Conservation (phyloP, 192 early-diverging fungal species). For the Backusella westeae region DNA sequence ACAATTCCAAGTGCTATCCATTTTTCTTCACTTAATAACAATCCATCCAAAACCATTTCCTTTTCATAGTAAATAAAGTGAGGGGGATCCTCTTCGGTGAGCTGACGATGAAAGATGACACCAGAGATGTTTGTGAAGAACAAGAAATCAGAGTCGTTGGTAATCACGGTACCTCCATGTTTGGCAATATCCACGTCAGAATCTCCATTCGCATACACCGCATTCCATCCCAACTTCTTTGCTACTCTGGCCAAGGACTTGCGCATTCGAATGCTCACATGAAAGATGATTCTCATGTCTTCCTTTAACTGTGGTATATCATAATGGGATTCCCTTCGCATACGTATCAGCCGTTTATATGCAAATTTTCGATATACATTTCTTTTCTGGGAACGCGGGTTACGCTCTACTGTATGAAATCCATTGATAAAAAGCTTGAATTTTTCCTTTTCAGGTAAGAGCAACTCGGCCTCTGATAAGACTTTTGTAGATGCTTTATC, state of each 20-base stretch:
- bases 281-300: not conserved
- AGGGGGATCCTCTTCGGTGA: not conserved
- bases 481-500: not conserved
- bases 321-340: not conserved
- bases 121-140: not conserved
- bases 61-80: not conserved
- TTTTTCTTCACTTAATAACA: not conserved
- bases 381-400: not conserved
- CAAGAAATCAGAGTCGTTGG: not conserved
- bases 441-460: not conserved
- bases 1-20: not conserved
- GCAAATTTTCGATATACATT: not conserved
- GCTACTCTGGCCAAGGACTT: not conserved
- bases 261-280: not conserved
- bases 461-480: not conserved
- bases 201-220: not conserved
- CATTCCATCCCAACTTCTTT: not conserved
- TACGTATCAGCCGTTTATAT: not conserved
- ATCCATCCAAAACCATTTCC: not conserved
- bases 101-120: not conserved
- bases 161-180: not conserved
- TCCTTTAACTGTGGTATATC: not conserved
- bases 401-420: not conserved
- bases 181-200: not conserved
- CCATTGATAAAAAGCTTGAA: not conserved